Evolutionary conservation across 1,139 yeast species (phyloP), one percentile per base, ranked within the genome.

Genomic region (Wickerhamiella pararugosa): DNA sequence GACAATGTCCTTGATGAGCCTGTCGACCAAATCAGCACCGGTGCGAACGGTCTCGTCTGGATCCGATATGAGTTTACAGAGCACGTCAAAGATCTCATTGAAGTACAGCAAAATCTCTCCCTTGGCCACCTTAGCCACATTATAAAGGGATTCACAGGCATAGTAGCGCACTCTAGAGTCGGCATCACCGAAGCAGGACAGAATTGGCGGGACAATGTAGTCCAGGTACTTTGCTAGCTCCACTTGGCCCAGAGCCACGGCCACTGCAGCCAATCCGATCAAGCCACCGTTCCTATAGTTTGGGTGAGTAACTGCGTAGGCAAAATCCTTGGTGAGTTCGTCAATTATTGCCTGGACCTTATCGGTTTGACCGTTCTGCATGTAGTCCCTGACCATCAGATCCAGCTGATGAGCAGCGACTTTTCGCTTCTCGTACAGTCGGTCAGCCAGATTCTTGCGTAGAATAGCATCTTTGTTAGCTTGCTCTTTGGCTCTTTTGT

Each of bases 121-220:
- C 52, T 94, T 75, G 5, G 98, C 94, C 25, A 90, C 94, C 59
- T 92, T 92, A 42, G 98, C 94, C 40, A 92, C 87, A 61, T 92
- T 92, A 62, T 92, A 92, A 49, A 92, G 69, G 36, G 94, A 81
- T 58, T 92, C 99, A 63, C 98, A 90, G 0, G 98, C 97, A 60
- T 87, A 92, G 55, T 92, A 92, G 42, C 99, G 69, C 6, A 92
- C 98, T 50, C 94, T 73, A 7, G 96, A 93, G 57, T 92, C 96
- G 46, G 92, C 94, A 55, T 92, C 98, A 43, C 94, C 87, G 59
- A 92, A 92, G 47, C 97, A 90, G 0, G 96, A 92, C 53, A 92
- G 67, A 11, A 92, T 94, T 0, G 99, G 96, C 47, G 83, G 92
- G 47, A 90, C 75, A 47, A 92, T 87, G 45, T 79, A 83, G 46